phyloP scores from a whole-genome alignment of 1,284 basidiomycete species.

The Lignosus rhinocerotis region DNA sequence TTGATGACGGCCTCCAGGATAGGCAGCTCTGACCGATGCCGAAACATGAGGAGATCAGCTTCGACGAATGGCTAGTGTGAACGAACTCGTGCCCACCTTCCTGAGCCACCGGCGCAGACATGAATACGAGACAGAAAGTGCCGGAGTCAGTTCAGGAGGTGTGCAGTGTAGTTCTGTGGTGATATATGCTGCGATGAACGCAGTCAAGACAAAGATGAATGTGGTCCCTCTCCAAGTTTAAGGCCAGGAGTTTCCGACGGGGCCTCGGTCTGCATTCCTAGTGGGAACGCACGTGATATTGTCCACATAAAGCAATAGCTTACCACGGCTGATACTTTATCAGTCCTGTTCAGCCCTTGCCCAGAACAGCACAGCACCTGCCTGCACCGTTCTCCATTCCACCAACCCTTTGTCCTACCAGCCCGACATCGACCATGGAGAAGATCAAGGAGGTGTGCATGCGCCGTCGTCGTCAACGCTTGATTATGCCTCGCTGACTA shows the following conservation, averaged over 20 bases:
- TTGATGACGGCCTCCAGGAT: constrained; percentile 96
- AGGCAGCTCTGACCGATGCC: constrained; percentile 68
- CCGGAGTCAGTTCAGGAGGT: background rate
- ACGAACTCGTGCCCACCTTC: constrained; percentile 54
- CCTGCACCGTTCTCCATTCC: constrained; percentile 16
- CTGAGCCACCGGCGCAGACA: constrained; percentile 70
- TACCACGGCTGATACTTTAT: constrained; percentile 37
- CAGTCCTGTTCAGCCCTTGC: constrained; percentile 32
- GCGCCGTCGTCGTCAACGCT: background rate
- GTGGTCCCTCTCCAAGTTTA: constrained; percentile 13
- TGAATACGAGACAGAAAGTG: constrained; percentile 26
- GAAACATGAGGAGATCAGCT: constrained; percentile 29
- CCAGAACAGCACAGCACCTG: constrained; percentile 28
- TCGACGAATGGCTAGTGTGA: constrained; percentile 19
- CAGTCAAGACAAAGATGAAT: constrained; percentile 9
- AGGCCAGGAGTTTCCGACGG: constrained; percentile 4
- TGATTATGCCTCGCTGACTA: background rate
- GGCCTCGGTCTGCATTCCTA: constrained; percentile 3
- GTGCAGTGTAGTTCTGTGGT: background rate
- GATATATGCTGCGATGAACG: constrained; percentile 1
- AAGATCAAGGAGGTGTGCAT: constrained; percentile 69
- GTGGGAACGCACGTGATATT: constrained; percentile 11
- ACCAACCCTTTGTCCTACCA: constrained; percentile 14
- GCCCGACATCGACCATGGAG: constrained; percentile 52
- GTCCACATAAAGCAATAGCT: constrained; percentile 18